These are phyloP conservation scores for Fusarium acutatum DNA, from an alignment of 2,329 filamentous ascomycete species.

Conservation along the genomic window DNA sequence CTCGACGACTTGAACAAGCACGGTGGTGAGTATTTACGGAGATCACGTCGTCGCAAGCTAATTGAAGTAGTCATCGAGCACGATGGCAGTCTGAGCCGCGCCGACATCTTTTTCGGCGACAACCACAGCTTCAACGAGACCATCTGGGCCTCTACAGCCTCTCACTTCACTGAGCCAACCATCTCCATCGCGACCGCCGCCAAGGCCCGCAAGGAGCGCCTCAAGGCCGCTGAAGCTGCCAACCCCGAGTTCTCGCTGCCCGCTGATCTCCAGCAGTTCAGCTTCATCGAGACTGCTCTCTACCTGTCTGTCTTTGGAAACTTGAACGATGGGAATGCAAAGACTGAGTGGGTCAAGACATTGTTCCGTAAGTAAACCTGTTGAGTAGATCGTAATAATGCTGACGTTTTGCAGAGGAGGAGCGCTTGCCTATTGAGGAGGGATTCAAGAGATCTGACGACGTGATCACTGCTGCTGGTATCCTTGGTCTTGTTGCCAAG, in stretches of 20 bases:
- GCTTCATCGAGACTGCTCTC: conserved; percentile 35
- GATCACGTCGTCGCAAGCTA: not conserved
- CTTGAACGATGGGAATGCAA: conserved; percentile 22
- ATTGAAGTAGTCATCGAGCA: conserved; percentile 29
- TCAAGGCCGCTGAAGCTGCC: conserved; percentile 18
- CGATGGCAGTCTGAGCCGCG: conserved; percentile 36
- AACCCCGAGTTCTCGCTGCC: conserved; percentile 30
- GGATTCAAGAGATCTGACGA: conserved; percentile 30
- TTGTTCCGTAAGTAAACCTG: conserved; percentile 27
- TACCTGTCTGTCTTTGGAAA: conserved; percentile 34
- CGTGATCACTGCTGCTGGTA: conserved; percentile 19
- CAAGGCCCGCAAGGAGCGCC: conserved; percentile 29
- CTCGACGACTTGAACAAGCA: conserved; percentile 33
- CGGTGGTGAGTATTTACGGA: not conserved
- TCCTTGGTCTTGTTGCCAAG: conserved; percentile 30
- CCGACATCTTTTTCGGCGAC: conserved; percentile 33
- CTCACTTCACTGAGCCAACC: conserved; percentile 31
- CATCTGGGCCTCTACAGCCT: conserved; percentile 24
- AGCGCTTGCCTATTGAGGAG: conserved; percentile 29
- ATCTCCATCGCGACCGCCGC: conserved; percentile 36
- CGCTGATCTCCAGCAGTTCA: conserved; percentile 4
- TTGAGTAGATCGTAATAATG: too few relatives aligned
- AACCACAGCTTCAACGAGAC: conserved; percentile 37
- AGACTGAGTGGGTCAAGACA: conserved; percentile 34
- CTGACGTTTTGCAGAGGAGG: conserved; percentile 26